phyloP scores from a whole-genome alignment of 176 grass and related monocot genomes.

The Luzula sylvatica region DNA sequence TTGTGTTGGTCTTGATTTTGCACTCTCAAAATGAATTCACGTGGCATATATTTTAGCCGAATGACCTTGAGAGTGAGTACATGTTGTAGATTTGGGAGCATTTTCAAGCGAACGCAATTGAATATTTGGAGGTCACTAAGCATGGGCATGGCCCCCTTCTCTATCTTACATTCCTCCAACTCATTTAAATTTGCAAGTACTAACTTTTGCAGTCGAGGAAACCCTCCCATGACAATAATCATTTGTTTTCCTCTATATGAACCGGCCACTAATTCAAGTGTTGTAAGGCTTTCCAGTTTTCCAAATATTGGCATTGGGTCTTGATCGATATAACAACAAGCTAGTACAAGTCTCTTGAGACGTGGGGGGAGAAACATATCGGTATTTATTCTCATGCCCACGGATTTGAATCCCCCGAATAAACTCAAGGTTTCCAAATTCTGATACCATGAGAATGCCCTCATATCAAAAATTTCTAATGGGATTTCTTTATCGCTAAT shows the following conservation, averaged over 20 bases:
- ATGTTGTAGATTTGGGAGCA: slow-evolving; percentile 3
- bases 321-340: background rate
- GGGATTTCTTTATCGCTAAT: background rate
- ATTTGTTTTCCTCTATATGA: background rate
- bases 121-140: background rate
- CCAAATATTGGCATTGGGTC: slow-evolving; percentile 1
- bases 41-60: background rate
- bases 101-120: background rate
- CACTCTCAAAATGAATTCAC: background rate
- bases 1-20: background rate
- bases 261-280: background rate
- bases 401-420: background rate
- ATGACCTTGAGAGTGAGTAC: background rate
- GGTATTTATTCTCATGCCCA: background rate
- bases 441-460: background rate
- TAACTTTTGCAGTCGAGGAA: background rate
- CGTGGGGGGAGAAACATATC: background rate
- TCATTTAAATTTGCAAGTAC: background rate
- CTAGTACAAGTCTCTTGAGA: background rate
- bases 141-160: background rate
- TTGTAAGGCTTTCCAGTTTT: background rate
- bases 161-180: slow-evolving; percentile 3
- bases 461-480: background rate
- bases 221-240: background rate
- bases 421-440: background rate